Conservation (phyloP, 2,329 filamentous ascomycete species). For the Paecilomyces sp. region DNA sequence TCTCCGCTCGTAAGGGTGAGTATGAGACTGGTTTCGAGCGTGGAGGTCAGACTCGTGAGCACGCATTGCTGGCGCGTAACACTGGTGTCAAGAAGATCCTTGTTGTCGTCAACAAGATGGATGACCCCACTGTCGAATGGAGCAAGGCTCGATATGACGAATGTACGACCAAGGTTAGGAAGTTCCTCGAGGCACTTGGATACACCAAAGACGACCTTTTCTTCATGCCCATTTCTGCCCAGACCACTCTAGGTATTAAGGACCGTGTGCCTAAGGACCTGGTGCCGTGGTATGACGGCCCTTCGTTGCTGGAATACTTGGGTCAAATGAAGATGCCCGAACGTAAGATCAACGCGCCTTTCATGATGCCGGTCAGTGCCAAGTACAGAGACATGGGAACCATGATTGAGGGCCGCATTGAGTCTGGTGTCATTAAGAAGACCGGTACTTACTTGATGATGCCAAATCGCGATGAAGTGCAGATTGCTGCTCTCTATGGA, state of each 20-base stretch:
- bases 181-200: constrained; percentile 85
- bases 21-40: constrained; percentile 98
- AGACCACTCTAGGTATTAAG: constrained; percentile 81
- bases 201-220: constrained; percentile 94
- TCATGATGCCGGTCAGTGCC: constrained; percentile 97
- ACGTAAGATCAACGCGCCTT: constrained; percentile 92
- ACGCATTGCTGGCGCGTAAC: constrained; percentile 95
- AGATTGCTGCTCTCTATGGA: constrained; percentile 80
- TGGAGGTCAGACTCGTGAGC: constrained; percentile 94
- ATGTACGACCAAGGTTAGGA: constrained; percentile 78
- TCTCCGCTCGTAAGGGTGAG: constrained; percentile 93
- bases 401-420: constrained; percentile 95
- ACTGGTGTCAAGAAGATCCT: constrained; percentile 96
- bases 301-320: constrained; percentile 90
- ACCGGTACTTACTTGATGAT: constrained; percentile 82
- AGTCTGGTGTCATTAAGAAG: constrained; percentile 91
- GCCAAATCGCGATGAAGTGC: constrained; percentile 80
- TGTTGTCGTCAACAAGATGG: constrained; percentile 98
- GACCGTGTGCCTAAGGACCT: constrained; percentile 70
- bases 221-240: constrained; percentile 95
- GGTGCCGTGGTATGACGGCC: constrained; percentile 78
- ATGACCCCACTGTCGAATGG: constrained; percentile 94
- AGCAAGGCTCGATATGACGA: constrained; percentile 87
- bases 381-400: constrained; percentile 98
- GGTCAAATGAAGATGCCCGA: constrained; percentile 88